Evolutionary conservation across 1,284 basidiomycete species (phyloP).

Genomic region (Papiliotrema nemorosa): DNA sequence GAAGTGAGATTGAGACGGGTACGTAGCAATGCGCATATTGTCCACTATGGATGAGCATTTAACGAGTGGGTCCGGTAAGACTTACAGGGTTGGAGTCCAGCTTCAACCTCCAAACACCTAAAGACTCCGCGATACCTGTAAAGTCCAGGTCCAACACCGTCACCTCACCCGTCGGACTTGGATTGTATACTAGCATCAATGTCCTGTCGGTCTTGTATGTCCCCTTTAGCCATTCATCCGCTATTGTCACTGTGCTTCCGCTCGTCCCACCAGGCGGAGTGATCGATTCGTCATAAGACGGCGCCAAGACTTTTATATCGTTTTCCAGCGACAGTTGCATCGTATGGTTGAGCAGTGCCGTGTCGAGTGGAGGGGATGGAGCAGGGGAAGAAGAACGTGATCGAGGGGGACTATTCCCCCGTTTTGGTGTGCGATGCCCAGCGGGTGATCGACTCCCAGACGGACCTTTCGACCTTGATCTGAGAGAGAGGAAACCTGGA

Average conservation of each 20-base stretch:
- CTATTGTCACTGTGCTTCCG: slow-evolving; percentile 3
- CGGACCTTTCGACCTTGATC: neutral
- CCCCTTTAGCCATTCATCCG: slow-evolving; percentile 5
- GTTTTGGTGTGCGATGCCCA: neutral
- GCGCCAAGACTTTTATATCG: neutral
- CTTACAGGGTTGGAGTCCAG: slow-evolving; percentile 19
- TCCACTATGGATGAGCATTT: slow-evolving; percentile 10
- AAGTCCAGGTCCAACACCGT: slow-evolving; percentile 15
- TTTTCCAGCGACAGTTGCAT: neutral
- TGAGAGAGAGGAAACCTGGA: neutral
- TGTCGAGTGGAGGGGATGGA: neutral
- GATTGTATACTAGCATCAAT: slow-evolving; percentile 19
- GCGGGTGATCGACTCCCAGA: neutral
- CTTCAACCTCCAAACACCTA: slow-evolving; percentile 18
- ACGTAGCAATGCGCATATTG: slow-evolving; percentile 15
- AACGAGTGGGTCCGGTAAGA: too few relatives aligned
- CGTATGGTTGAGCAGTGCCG: neutral
- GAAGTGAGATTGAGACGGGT: slow-evolving; percentile 10
- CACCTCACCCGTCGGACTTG: slow-evolving; percentile 15
- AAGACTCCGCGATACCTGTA: slow-evolving; percentile 8
- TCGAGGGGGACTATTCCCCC: neutral
- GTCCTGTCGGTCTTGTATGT: slow-evolving; percentile 5
- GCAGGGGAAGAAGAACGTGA: slow-evolving; percentile 1
- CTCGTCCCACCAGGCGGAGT: slow-evolving; percentile 15
- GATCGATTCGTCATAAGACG: slow-evolving; percentile 45